Base-by-base conservation (phyloP, 371 early-diverging fungal genomes). In the Hamiltosporidium tvaerminnensis region DNA sequence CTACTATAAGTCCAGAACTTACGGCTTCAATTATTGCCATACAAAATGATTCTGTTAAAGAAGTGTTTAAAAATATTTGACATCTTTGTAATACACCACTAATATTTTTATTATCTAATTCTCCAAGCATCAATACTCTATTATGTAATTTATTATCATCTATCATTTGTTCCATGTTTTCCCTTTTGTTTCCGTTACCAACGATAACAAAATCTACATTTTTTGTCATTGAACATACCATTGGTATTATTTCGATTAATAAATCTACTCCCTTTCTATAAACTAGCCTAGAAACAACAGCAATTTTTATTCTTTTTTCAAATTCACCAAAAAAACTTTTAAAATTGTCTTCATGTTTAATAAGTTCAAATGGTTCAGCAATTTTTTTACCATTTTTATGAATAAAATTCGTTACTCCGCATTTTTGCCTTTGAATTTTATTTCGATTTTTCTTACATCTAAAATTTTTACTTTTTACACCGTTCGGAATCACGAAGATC, bases 21-120 rank as follows among this genome's bases (percentile, higher is more conserved):
- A 94, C 94, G 7, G 98, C 98, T 77, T 97, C 98, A 16, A 97
- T 87, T 57, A 96, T 92, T 7, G 90, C 90, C 61, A 95, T 94
- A 75, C 96, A 94, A 72, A 97, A 97, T 1, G 96, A 93, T 67
- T 97, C 98, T 0, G 96, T 97, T 69, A 96, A 80, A 50, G 91
- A 91, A 12, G 95, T 92, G 72, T 97, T 97, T 39, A 97, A 79
- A 69, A 95, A 95, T 5, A 97, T 90, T 64, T 93, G 85, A 31
- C 93, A 92, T 59, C 86, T 85, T n/a, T 89, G 84, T 36, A 97
- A 75, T 76, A 88, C 88, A 58, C 85, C 81, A 9, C 89, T 82
- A 1, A 95, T 88, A 64, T 90, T 79, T 39, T 84, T 82, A 59
- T 90, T 88, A 53, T 83, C 80, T 39, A 94, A 82, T 0, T 85